These are phyloP conservation scores for Apiotrichum sp. DNA, from an alignment of 1,284 basidiomycete species.

Conservation along the genomic window DNA sequence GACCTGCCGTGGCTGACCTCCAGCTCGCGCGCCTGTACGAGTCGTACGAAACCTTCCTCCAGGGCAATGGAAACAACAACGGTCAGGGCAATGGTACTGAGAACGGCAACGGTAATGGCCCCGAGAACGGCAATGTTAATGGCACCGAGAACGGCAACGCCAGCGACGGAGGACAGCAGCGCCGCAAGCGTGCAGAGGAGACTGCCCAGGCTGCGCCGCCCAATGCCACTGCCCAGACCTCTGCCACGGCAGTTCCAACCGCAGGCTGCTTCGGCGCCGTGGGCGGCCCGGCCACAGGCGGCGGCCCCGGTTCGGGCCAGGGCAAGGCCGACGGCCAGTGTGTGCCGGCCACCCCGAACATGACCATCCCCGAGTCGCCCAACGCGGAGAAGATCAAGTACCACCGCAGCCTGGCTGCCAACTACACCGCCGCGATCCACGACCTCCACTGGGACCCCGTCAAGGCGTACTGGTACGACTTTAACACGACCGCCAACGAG, in stretches of 20 bases:
- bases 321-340: background rate
- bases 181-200: no score
- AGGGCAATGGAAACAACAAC: background rate
- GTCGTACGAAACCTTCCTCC: constrained; percentile 13
- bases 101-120: background rate
- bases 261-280: background rate
- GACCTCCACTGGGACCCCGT: constrained; percentile 78
- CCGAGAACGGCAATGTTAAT: background rate
- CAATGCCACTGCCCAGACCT: background rate
- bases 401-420: constrained; percentile 58
- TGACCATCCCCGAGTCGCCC: constrained; percentile 3
- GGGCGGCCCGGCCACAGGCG: background rate
- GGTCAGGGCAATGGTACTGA: background rate
- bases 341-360: background rate
- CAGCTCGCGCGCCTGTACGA: constrained; percentile 62
- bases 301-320: background rate
- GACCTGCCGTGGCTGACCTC: background rate
- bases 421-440: constrained; percentile 62
- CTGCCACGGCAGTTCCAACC: background rate
- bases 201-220: no score
- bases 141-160: background rate
- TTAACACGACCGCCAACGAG: constrained; percentile 59
- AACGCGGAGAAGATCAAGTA: constrained; percentile 39
- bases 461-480: constrained; percentile 73
- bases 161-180: no score